Evolutionary conservation across 2,329 filamentous ascomycete species (phyloP).

Genomic region (Claviceps maximensis): DNA sequence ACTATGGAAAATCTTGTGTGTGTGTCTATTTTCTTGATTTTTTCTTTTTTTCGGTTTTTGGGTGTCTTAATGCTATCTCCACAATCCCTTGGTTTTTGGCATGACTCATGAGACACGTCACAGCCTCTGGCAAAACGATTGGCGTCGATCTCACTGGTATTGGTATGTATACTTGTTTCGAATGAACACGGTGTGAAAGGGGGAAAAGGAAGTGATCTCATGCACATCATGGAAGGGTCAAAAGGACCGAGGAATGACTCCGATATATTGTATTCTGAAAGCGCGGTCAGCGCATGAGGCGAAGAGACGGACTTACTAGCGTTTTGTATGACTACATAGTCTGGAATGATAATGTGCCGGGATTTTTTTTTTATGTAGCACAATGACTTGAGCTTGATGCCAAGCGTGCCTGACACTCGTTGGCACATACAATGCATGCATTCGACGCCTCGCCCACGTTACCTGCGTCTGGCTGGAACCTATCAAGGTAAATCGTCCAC

Average conservation of each 20-base stretch:
- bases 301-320: neutral
- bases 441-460: neutral
- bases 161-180: neutral
- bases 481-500: no score
- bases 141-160: neutral
- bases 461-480: neutral
- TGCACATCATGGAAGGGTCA: neutral
- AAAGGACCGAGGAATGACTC: neutral
- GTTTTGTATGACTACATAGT: neutral
- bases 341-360: neutral
- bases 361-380: neutral
- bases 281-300: neutral
- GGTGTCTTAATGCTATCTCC: neutral
- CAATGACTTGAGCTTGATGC: neutral
- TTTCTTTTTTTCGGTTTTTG: neutral
- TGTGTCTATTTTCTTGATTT: neutral
- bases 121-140: neutral
- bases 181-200: neutral
- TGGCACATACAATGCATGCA: neutral
- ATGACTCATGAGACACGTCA: neutral
- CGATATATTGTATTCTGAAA: neutral
- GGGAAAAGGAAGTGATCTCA: neutral
- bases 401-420: neutral
- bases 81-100: neutral
- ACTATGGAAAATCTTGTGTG: neutral